Evolutionary conservation across 1,139 yeast species (phyloP).

Genomic region (Geotrichum citri-aurantii): DNA sequence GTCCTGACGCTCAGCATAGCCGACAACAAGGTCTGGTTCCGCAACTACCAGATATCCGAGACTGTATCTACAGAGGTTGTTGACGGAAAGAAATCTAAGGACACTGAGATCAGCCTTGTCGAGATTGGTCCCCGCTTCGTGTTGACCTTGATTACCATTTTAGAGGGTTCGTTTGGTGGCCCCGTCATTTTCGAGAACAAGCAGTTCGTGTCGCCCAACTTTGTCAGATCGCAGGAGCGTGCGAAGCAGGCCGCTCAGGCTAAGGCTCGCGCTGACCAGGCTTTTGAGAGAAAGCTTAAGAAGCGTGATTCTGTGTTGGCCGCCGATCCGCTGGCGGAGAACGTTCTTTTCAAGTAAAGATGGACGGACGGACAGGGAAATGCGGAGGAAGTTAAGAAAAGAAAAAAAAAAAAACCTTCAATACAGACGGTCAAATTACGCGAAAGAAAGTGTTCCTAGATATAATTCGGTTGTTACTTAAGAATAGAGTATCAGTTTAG

Average conservation of each 20-base stretch:
- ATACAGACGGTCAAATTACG: not conserved
- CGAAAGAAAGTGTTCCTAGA: not conserved
- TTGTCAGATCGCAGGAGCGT: conserved; percentile 82
- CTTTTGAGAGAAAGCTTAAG: conserved; percentile 67
- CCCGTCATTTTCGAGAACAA: conserved; percentile 96
- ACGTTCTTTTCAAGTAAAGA: conserved; percentile 49
- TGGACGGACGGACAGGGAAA: not conserved
- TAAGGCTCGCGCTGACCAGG: conserved; percentile 69
- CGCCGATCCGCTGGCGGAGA: conserved; percentile 81
- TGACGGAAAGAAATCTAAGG: conserved; percentile 33
- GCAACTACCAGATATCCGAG: conserved; percentile 90
- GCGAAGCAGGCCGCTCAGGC: conserved; percentile 81
- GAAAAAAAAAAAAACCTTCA: not conserved
- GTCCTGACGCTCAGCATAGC: conserved; percentile 89
- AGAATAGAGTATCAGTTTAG: not conserved
- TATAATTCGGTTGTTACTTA: not conserved
- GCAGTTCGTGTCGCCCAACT: conserved; percentile 93
- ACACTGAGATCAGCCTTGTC: conserved; percentile 61
- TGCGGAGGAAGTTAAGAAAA: not conserved
- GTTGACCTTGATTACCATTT: conserved; percentile 80
- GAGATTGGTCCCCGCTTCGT: conserved; percentile 98
- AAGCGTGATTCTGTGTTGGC: conserved; percentile 69
- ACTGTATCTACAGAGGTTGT: conserved; percentile 48
- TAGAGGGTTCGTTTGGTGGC: conserved; percentile 97
- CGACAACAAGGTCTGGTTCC: conserved; percentile 91